Percentiles rank a stretch among this genome's conserved stretches.
phyloP scores from a whole-genome alignment of 2,329 filamentous ascomycete genomes.

The Neofusicoccum cordaticola region DNA sequence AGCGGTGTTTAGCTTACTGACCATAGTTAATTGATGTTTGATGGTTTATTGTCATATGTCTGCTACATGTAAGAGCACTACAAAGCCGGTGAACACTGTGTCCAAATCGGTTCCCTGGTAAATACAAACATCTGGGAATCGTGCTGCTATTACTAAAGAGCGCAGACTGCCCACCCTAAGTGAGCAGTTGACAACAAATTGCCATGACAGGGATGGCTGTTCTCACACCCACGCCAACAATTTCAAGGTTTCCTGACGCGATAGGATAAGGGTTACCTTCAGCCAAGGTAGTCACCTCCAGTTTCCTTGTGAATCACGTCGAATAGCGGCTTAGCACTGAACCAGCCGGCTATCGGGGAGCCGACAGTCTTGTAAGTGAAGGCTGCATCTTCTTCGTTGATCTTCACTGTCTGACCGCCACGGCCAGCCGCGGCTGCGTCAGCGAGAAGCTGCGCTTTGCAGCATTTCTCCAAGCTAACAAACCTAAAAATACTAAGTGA shows the following conservation, averaged over 20 bases:
- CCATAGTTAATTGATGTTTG: neutral
- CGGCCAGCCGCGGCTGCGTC: conserved; percentile 58
- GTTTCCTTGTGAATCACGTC: conserved; percentile 59
- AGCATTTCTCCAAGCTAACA: conserved; percentile 53
- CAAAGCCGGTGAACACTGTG: too few species aligned
- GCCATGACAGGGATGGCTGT: neutral
- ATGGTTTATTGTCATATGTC: neutral
- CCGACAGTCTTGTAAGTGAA: conserved; percentile 68
- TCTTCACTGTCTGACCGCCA: conserved; percentile 63
- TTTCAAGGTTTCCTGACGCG: neutral
- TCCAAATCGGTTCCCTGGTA: too few species aligned
- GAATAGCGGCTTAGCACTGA: conserved; percentile 69
- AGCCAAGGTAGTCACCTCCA: conserved; percentile 3
- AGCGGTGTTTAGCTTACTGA: neutral
- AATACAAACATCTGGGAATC: too few species aligned
- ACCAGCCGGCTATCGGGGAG: conserved; percentile 61
- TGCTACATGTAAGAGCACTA: too few species aligned
- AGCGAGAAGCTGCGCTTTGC: conserved; percentile 52
- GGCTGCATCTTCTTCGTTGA: conserved; percentile 64
- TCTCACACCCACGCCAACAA: too few species aligned
- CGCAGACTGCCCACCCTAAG: too few species aligned
- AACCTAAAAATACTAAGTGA: conserved; percentile 30
- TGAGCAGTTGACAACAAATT: neutral
- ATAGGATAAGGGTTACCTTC: neutral
- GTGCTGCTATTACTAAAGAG: too few species aligned